Evolutionary conservation across 2,329 filamentous ascomycete species (phyloP).

Genomic region (Mycocentrospora acerina): DNA sequence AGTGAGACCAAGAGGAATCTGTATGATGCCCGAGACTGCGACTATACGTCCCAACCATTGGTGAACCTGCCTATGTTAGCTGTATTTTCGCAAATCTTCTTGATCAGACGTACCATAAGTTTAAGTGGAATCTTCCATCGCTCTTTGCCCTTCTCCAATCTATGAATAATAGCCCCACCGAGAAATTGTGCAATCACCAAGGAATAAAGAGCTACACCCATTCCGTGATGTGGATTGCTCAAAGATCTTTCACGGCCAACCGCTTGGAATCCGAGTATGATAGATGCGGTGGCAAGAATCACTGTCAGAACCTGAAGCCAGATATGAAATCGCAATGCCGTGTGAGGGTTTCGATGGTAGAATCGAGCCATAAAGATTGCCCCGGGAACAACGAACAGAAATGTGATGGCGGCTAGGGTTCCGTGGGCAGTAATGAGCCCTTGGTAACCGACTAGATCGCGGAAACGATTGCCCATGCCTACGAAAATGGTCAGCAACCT

Average conservation of each 20-base stretch:
- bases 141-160: conserved; percentile 54
- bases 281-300: conserved; percentile 67
- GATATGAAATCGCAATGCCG: conserved; percentile 69
- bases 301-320: conserved; percentile 72
- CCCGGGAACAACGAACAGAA: conserved; percentile 70
- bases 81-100: not conserved
- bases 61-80: conserved; percentile 65
- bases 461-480: conserved; percentile 84
- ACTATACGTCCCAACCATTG: conserved; percentile 82
- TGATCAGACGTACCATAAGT: conserved; percentile 51
- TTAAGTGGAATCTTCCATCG: conserved; percentile 59
- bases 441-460: conserved; percentile 69
- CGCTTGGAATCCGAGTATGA: conserved; percentile 75
- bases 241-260: conserved; percentile 71
- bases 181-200: conserved; percentile 71
- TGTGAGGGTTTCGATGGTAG: conserved; percentile 62
- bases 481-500: conserved; percentile 16
- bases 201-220: conserved; percentile 76
- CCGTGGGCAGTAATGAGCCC: conserved; percentile 70
- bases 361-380: conserved; percentile 76
- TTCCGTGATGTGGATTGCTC: conserved; percentile 82
- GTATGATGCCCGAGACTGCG: conserved; percentile 78
- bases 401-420: conserved; percentile 70
- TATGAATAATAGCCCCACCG: conserved; percentile 66
- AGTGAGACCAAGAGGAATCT: conserved; percentile 85